Percentiles rank a stretch among this genome's conserved stretches.
Evolutionary conservation across 1,284 basidiomycete species (phyloP).

Genomic region (Boletus semigastroideus): DNA sequence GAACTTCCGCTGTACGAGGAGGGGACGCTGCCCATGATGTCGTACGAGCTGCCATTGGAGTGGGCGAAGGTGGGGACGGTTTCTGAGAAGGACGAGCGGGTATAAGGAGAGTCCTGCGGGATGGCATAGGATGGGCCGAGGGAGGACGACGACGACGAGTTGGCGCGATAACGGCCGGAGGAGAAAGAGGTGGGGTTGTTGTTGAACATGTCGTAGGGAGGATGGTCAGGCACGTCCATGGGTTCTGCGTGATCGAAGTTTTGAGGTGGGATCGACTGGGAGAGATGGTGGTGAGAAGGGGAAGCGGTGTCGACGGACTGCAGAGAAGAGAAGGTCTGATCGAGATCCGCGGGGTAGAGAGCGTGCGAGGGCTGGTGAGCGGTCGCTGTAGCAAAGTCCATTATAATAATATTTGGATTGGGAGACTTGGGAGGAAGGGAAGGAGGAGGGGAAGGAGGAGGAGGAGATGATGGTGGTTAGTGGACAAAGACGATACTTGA

Average conservation of each 20-base stretch:
- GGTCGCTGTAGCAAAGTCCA: constrained; percentile 52
- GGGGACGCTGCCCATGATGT: constrained; percentile 60
- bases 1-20: constrained; percentile 57
- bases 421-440: constrained; percentile 18
- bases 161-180: constrained; percentile 61
- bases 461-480: constrained; percentile 19
- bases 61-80: constrained; percentile 55
- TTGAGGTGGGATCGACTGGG: constrained; percentile 36
- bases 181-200: constrained; percentile 47
- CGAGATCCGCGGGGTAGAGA: constrained; percentile 53
- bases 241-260: constrained; percentile 43
- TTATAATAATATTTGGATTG: constrained; percentile 23
- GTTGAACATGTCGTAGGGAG: constrained; percentile 62
- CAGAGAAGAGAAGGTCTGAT: constrained; percentile 45
- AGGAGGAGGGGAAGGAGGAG: constrained; percentile 30
- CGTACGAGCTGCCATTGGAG: constrained; percentile 54
- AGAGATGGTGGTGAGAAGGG: constrained; percentile 35
- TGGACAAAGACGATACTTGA: constrained; percentile 25
- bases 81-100: constrained; percentile 57
- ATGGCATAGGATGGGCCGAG: constrained; percentile 53
- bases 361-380: constrained; percentile 35
- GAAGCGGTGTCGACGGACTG: constrained; percentile 34
- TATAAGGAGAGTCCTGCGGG: constrained; percentile 55
- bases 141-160: constrained; percentile 66
- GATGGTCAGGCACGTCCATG: constrained; percentile 49